Percentiles rank a stretch among this genome's conserved stretches.
These are phyloP conservation scores for Acanthamoeba castellanii DNA, from an alignment of 208 protist species.

Conservation along the genomic window DNA sequence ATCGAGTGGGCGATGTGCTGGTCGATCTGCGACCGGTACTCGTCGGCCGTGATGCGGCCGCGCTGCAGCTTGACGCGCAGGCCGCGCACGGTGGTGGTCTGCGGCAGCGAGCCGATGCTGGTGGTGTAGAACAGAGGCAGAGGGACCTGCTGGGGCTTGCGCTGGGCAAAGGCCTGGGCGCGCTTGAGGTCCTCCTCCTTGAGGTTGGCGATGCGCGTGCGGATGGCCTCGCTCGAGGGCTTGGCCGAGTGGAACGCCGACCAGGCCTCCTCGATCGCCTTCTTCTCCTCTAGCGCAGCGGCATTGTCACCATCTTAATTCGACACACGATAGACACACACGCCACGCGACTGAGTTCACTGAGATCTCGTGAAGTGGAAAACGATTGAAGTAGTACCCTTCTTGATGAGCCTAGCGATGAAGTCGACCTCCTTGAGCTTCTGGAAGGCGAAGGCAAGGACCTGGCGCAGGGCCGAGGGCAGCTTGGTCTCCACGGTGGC, in stretches of 20 bases:
- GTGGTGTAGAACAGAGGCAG: slow-evolving; percentile 92
- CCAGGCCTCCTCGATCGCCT: slow-evolving; percentile 9
- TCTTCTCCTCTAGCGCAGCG: neutral
- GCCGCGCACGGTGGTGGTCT: slow-evolving; percentile 91
- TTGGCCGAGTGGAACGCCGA: slow-evolving; percentile 42
- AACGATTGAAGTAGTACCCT: neutral
- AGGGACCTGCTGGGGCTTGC: slow-evolving; percentile 84
- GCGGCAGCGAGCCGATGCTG: slow-evolving; percentile 94
- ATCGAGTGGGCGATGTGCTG: slow-evolving; percentile 91
- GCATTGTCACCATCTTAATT: neutral
- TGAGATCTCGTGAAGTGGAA: neutral
- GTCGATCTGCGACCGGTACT: slow-evolving; percentile 90
- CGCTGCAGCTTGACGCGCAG: slow-evolving; percentile 89
- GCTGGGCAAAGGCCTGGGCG: slow-evolving; percentile 78
- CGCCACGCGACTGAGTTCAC: neutral
- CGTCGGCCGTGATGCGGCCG: slow-evolving; percentile 82
- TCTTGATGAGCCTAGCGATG: slow-evolving; percentile 82
- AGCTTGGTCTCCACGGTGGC: slow-evolving; percentile 88
- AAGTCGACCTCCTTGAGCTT: slow-evolving; percentile 91
- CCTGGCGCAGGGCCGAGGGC: slow-evolving; percentile 87
- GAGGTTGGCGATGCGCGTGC: slow-evolving; percentile 51
- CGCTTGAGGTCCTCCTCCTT: slow-evolving; percentile 72
- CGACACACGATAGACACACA: neutral
- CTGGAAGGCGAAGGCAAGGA: slow-evolving; percentile 91
- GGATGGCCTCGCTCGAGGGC: slow-evolving; percentile 73